phyloP scores from a whole-genome alignment of 1,284 basidiomycete genomes.

The Ceratorhiza oryzae-sativae region DNA sequence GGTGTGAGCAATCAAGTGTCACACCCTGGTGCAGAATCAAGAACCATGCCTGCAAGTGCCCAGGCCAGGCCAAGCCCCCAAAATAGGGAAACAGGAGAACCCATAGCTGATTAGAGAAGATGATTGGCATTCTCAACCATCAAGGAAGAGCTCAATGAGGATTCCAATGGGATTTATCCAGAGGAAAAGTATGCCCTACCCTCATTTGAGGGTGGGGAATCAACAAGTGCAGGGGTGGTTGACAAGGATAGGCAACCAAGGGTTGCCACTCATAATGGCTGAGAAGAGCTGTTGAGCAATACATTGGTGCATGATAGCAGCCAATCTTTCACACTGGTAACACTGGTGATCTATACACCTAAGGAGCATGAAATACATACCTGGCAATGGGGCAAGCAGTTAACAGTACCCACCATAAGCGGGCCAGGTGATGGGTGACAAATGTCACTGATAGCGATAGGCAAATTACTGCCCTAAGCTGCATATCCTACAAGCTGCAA shows the following conservation, averaged over 20 bases:
- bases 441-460: not conserved
- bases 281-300: not conserved
- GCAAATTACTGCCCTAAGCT: not conserved
- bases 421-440: not conserved
- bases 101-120: not conserved
- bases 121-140: not conserved
- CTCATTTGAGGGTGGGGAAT: not conserved
- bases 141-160: not conserved
- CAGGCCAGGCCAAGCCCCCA: not conserved
- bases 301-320: not conserved
- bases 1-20: not conserved
- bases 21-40: not conserved
- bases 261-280: not conserved
- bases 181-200: not conserved
- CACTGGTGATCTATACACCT: not conserved
- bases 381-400: not conserved
- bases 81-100: not conserved
- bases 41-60: not conserved
- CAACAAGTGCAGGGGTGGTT: not conserved
- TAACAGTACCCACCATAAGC: not conserved
- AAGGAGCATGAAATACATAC: not conserved
- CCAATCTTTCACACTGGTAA: not conserved
- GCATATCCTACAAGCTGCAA: not conserved
- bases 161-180: not conserved
- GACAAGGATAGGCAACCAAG: not conserved